A percentile compares a stretch with the other conserved stretches of the same genome.
Evolutionary conservation across 345 rosid genomes (phyloP).

Genomic region (Ailanthus altissimus): DNA sequence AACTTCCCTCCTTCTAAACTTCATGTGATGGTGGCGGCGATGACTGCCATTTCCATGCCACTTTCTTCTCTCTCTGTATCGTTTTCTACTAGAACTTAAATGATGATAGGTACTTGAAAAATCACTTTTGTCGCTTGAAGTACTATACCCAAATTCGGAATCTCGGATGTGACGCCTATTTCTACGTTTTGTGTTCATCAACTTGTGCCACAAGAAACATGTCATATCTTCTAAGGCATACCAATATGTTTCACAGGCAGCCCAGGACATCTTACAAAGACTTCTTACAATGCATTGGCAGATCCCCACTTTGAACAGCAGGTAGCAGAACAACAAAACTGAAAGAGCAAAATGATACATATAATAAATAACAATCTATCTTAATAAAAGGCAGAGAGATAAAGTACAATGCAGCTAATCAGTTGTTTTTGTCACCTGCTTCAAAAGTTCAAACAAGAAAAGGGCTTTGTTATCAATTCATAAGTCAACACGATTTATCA

Average conservation of each 20-base stretch:
- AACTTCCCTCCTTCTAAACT: constrained; percentile 38
- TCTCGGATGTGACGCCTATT: constrained; percentile 38
- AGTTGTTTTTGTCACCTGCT: not conserved
- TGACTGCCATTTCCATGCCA: not conserved
- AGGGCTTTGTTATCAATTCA: not conserved
- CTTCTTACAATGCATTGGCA: constrained; percentile 66
- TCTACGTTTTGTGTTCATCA: constrained; percentile 45
- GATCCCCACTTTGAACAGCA: constrained; percentile 69
- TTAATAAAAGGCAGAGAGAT: not conserved
- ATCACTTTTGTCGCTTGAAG: constrained; percentile 28
- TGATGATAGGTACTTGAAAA: constrained; percentile 12
- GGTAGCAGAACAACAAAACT: constrained; percentile 70
- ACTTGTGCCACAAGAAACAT: constrained; percentile 52
- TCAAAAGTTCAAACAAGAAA: not conserved
- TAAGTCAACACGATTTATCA: not conserved
- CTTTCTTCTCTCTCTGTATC: constrained; percentile 27
- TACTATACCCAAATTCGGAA: constrained; percentile 34
- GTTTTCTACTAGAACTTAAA: constrained; percentile 29
- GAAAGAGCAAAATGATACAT: constrained; percentile 19
- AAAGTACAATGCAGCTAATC: not conserved
- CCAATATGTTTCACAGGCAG: constrained; percentile 60
- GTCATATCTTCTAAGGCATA: constrained; percentile 42
- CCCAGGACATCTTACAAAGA: constrained; percentile 76
- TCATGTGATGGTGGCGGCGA: constrained; percentile 28
- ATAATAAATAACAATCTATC: not conserved